A percentile compares a stretch with the other conserved stretches of the same genome.
Conservation (phyloP, 768 basidiomycete genomes). For the Mycena vulgaris region DNA sequence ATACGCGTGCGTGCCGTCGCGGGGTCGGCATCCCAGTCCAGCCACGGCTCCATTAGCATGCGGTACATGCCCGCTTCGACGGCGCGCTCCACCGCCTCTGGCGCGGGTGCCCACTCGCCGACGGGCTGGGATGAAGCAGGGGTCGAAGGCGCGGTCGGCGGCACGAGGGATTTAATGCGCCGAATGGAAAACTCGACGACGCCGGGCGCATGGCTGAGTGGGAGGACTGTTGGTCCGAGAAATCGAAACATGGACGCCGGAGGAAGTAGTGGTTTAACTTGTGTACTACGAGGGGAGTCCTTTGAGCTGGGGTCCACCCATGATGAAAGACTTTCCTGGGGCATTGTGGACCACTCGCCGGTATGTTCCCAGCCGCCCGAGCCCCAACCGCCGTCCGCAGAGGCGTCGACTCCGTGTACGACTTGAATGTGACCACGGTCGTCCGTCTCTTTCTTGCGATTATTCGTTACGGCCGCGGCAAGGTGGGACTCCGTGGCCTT, state of each 20-base stretch:
- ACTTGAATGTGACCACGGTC: not conserved
- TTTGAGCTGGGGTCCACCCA: not conserved
- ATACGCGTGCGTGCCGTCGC: constrained; percentile 47
- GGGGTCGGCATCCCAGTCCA: constrained; percentile 44
- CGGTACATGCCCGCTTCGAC: constrained; percentile 39
- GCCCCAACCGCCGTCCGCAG: not conserved
- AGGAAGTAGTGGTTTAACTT: no score
- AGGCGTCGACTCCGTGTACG: not conserved
- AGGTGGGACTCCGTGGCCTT: no score
- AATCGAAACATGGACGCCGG: constrained; percentile 32
- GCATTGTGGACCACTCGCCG: no score
- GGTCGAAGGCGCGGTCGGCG: not conserved
- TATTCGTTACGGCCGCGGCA: no score
- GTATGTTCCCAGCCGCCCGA: not conserved
- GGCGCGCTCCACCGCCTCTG: constrained; percentile 53
- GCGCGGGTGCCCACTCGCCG: no score
- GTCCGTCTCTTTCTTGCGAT: not conserved
- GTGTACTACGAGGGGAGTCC: not conserved
- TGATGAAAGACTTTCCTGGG: no score
- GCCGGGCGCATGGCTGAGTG: constrained; percentile 74
- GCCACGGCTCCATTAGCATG: constrained; percentile 55
- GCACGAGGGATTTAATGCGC: constrained; percentile 59
- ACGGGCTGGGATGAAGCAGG: no score
- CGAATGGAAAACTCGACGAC: constrained; percentile 78
- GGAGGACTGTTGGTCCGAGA: constrained; percentile 70